Conservation (phyloP, 1,284 basidiomycete genomes). For the Coniophora puteana region DNA sequence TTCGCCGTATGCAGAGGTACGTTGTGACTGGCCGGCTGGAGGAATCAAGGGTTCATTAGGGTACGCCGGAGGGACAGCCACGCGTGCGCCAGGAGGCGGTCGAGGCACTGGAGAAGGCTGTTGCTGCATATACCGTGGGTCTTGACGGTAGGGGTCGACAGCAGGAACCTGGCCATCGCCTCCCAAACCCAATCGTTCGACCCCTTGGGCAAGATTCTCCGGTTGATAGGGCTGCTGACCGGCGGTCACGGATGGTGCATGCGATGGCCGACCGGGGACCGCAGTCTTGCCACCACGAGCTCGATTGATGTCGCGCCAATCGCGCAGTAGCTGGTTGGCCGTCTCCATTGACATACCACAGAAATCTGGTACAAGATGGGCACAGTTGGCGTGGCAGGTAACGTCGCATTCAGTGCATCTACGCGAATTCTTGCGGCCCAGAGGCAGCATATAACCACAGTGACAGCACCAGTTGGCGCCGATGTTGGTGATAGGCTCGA, state of each 20-base stretch:
- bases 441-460: slow-evolving; percentile 96
- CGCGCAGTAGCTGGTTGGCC: slow-evolving; percentile 89
- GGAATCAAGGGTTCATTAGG: slow-evolving; percentile 29
- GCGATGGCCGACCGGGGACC: slow-evolving; percentile 31
- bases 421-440: slow-evolving; percentile 95
- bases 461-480: slow-evolving; percentile 99
- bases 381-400: slow-evolving; percentile 97
- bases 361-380: slow-evolving; percentile 98
- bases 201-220: slow-evolving; percentile 31
- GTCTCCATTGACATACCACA: slow-evolving; percentile 99
- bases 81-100: slow-evolving; percentile 43
- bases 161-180: slow-evolving; percentile 32
- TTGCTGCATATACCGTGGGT: slow-evolving; percentile 27
- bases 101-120: slow-evolving; percentile 31
- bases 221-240: slow-evolving; percentile 26
- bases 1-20: background rate
- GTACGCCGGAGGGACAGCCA: slow-evolving; percentile 35
- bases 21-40: slow-evolving; percentile 12
- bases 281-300: slow-evolving; percentile 42
- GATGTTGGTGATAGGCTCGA: slow-evolving; percentile 96
- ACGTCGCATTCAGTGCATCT: slow-evolving; percentile 96
- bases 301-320: slow-evolving; percentile 84
- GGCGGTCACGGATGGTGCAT: slow-evolving; percentile 26
- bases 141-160: slow-evolving; percentile 35
- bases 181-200: slow-evolving; percentile 52